Percentiles rank a stretch among this genome's conserved stretches.
phyloP scores from a whole-genome alignment of 2,329 filamentous ascomycete species.

The Aspergillus viridinutans region DNA sequence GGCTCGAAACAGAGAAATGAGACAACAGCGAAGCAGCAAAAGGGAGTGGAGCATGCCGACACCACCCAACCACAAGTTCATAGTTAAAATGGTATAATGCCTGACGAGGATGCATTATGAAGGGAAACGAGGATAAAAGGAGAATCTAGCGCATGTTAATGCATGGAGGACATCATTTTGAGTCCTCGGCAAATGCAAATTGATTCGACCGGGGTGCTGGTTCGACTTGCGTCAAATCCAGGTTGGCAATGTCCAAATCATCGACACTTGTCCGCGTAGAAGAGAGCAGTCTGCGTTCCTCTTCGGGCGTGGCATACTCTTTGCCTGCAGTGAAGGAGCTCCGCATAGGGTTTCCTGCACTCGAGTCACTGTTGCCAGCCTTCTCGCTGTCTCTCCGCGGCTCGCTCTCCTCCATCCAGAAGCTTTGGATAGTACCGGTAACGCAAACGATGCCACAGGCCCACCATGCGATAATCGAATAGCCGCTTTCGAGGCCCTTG shows the following conservation, averaged over 20 bases:
- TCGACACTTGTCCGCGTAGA: conserved; percentile 32
- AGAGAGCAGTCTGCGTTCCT: conserved; percentile 35
- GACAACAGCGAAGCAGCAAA: not conserved
- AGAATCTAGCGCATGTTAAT: not conserved
- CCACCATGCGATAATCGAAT: conserved; percentile 93
- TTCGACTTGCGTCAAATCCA: conserved; percentile 18
- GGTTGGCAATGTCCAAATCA: conserved; percentile 26
- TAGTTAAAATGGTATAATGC: not conserved
- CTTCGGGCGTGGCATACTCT: conserved; percentile 24
- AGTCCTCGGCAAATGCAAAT: conserved; percentile 7
- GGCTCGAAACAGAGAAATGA: conserved; percentile 1
- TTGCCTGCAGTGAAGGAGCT: conserved; percentile 19
- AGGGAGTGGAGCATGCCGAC: not conserved
- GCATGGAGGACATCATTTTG: not conserved
- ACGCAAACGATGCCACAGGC: conserved; percentile 72
- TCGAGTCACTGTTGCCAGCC: conserved; percentile 24
- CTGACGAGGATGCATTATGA: not conserved
- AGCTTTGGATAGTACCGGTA: conserved; percentile 68
- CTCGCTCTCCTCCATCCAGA: conserved; percentile 67
- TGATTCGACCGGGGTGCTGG: conserved; percentile 9
- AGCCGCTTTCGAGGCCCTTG: conserved; percentile 71
- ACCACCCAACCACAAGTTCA: not conserved
- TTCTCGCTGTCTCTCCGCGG: conserved; percentile 39
- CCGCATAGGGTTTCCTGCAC: conserved; percentile 21
- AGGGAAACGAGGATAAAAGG: not conserved